Conservation (phyloP, 176 grass and related monocot genomes). For the Raddia distichophylla region DNA sequence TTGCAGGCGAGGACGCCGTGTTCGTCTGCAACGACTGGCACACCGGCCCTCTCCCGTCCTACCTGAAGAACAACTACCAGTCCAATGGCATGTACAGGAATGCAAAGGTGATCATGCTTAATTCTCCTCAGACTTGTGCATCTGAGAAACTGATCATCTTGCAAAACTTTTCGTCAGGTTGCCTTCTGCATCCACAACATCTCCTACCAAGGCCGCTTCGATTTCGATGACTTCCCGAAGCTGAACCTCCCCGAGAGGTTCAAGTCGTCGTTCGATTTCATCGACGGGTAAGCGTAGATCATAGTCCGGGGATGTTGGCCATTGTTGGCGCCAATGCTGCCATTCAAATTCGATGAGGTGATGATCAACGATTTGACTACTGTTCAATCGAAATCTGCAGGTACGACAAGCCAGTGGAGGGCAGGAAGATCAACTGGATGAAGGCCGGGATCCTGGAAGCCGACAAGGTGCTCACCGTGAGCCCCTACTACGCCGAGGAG, state of each 20-base stretch:
- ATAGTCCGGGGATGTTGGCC: background rate
- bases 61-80: slow-evolving; percentile 84
- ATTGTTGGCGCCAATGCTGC: background rate
- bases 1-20: too few species aligned
- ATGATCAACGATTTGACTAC: background rate
- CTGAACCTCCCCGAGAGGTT: slow-evolving; percentile 82
- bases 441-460: slow-evolving; percentile 77
- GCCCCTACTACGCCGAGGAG: slow-evolving; percentile 89
- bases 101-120: slow-evolving; percentile 76
- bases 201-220: slow-evolving; percentile 85
- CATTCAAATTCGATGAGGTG: background rate
- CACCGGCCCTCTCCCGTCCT: slow-evolving; percentile 68
- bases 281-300: slow-evolving; percentile 61
- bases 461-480: slow-evolving; percentile 76
- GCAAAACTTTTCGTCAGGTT: slow-evolving; percentile 46
- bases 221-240: slow-evolving; percentile 46
- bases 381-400: slow-evolving; percentile 29
- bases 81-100: slow-evolving; percentile 70
- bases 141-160: too few species aligned
- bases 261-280: slow-evolving; percentile 83
- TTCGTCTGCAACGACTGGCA: slow-evolving; percentile 99
- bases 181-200: slow-evolving; percentile 99
- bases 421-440: slow-evolving; percentile 97
- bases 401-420: slow-evolving; percentile 85
- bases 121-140: background rate